Base-by-base conservation (phyloP, 2,329 filamentous ascomycete species). In the Elsinoe necatrix region DNA sequence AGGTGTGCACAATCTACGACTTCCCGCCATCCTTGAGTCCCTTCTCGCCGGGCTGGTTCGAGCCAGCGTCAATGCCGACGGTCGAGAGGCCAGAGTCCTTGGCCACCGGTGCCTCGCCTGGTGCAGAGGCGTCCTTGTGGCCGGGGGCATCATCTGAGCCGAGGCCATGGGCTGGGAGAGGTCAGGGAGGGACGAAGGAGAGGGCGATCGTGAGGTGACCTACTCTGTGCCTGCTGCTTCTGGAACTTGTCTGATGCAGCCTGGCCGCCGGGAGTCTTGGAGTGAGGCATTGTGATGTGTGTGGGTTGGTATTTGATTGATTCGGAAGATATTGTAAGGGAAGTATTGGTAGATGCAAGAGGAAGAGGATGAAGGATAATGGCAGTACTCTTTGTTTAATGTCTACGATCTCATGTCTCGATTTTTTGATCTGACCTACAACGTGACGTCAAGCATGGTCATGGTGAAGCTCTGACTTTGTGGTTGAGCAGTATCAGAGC, bases 21-120 rank as follows among this genome's bases (percentile, higher is more conserved):
- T 34, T 50, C 12, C 7, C 29, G 25, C 21, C 63, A 20, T 66
- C 67, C 23, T 55, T 61, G 54, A 68, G 67, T 14, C 67, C 67
- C 63, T 69, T 66, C 61, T 69, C 68, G n/a, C 68, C 68, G 0
- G 65, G 66, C 57, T 65, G 63, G 58, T 69, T 68, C 18, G 61
- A 60, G 9, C 63, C 62, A 1, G 61, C 60, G 18, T 65, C 60
- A 29, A 69, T 63, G 11, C 67, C 68, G 3, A 67, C 65, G 47
- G 63, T 66, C 27, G 65, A 66, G 11, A 43, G 21, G 21, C 62
- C 61, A 9, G 67, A 69, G 62, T 70, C 68, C 14, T 66, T 68
- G 3, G 67, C 67, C 4, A 69, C 67, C 23, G 67, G 64, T 16
- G 64, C 64, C 42, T 68, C 61, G 43, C 68, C 67, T 5, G 67